Conservation (phyloP, 192 early-diverging fungal genomes). For the Backusella tuberculispora region DNA sequence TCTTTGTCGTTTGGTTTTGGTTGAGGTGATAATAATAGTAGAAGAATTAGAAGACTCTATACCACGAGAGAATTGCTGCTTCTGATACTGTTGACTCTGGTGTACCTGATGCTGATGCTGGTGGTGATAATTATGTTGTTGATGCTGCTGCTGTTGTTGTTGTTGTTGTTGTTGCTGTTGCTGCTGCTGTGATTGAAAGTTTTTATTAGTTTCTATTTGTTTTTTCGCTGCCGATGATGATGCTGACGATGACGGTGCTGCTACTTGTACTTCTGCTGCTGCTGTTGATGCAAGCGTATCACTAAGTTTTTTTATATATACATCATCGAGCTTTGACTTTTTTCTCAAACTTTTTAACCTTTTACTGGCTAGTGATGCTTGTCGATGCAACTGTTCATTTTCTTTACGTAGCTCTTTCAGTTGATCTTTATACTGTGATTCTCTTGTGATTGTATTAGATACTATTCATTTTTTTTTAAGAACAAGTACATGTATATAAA, state of each 20-base stretch:
- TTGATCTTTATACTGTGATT: slow-evolving; percentile 18
- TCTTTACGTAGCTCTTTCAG: slow-evolving; percentile 19
- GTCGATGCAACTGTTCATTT: slow-evolving; percentile 14
- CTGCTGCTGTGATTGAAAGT: background rate
- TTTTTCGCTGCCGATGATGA: background rate
- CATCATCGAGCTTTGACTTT: slow-evolving; percentile 2
- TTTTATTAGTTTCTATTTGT: background rate
- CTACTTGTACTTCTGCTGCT: no score
- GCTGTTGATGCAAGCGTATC: background rate
- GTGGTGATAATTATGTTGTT: no score
- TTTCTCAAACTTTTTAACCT: background rate
- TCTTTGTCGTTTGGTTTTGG: background rate
- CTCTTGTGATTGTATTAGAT: slow-evolving; percentile 20
- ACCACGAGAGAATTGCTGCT: background rate
- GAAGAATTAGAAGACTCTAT: background rate
- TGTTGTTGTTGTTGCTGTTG: background rate
- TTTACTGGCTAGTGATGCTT: slow-evolving; percentile 13
- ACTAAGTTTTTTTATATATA: background rate
- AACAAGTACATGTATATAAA: background rate
- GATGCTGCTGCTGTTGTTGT: no score
- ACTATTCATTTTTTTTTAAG: slow-evolving; percentile 5
- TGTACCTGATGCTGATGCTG: no score
- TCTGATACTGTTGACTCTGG: no score
- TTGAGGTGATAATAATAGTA: background rate
- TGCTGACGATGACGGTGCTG: background rate